Base-by-base conservation (phyloP, 352 stramenopile genomes). In the Phytopythium vexans region DNA sequence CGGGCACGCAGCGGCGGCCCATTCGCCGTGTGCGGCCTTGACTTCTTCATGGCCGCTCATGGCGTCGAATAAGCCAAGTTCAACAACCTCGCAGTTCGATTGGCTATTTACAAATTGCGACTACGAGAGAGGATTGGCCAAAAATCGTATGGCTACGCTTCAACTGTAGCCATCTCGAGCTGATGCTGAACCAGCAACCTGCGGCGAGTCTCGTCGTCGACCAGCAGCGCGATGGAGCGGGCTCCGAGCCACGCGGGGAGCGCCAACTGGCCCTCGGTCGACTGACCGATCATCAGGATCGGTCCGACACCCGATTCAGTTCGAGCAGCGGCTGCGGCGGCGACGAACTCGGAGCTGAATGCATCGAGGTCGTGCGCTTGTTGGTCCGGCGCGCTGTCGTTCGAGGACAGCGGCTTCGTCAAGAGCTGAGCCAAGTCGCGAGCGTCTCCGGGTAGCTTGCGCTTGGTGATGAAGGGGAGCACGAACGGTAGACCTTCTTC, bases 401-500 rank as follows among this genome's bases (percentile, higher is more conserved):
- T 58, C 16, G 59, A 44, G 35, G 58, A 54, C 9, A 21, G 65
- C 41, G 59, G 62, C 8, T 33, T 36, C 31, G 57, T 66, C 38
- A 71, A 54, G 16, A 70, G 63, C 12, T 39, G 49, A 58, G 54
- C 42, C 27, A 62, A 54, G 41, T 66, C 74, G 52, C 50, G 33
- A 6, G 10, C 47, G 6, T 51, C 53, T 1, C 58, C 57, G 38
- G 36, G 6, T 1, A 50, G 42, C 40, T 70, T 75, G 45, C 89
- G 77, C 69, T 96, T 95, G 15, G 68, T 94, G 50, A 97, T 66
- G 58, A 82, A 95, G 15, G 82, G 81, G 7, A 94, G 64, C 32
- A 96, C 59, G 31, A 84, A 42, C 0, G 55, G 64, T 21, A 97
- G 65, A 4, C 85, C 89, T 51, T 96, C 89, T 46, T 94, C 81